Evolutionary conservation across 306 rosid genomes (phyloP), one percentile per base, ranked within the genome.

Genomic region (Dalbergia cochinchinensis): DNA sequence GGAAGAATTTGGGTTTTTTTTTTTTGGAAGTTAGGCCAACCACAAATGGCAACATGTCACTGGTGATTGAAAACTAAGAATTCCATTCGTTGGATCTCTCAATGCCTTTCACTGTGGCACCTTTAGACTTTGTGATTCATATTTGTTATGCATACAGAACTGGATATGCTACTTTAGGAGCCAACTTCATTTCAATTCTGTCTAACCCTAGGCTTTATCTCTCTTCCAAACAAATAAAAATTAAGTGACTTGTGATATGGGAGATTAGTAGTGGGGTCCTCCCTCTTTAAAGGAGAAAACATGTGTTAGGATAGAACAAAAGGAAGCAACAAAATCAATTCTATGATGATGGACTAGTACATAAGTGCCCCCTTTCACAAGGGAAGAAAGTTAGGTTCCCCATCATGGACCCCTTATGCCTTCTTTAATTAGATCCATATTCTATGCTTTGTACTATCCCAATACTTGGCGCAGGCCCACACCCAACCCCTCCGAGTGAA

Each of bases 301-400:
- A 83, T 71, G 83, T 57, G 86, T 69, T 77, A 57, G 80, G 70
- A 87, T 79, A 81, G 74, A 86, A 87, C 85, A 91, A 84, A 87
- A 87, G 86, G 88, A 84, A 86, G 83, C 88, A 87, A 87, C 85
- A 85, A 91, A 88, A 87, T 86, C 87, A 92, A 90, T 85, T 92
- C 78, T 92, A 76, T 85, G 83, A 82, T 86, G 92, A 90, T 86
- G 88, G 69, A 65, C 22, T 80, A 78, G 83, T 74, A 78, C 83
- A 90, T 86, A 85, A 88, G 91, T 87, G 91, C 82, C 86, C 90
- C 85, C 83, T 90, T 90, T 85, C 89, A 79, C 90, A 78, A 90
- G 94, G 83, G 78, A 90, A 82, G 89, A 89, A 86, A 92, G 87
- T 88, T 89, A 71, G 95, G 92, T 88, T 87, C 41, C 57, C 74